Evolutionary conservation across 805 yeast genomes (phyloP).

Genomic region (Suhomyces pyralidae): DNA sequence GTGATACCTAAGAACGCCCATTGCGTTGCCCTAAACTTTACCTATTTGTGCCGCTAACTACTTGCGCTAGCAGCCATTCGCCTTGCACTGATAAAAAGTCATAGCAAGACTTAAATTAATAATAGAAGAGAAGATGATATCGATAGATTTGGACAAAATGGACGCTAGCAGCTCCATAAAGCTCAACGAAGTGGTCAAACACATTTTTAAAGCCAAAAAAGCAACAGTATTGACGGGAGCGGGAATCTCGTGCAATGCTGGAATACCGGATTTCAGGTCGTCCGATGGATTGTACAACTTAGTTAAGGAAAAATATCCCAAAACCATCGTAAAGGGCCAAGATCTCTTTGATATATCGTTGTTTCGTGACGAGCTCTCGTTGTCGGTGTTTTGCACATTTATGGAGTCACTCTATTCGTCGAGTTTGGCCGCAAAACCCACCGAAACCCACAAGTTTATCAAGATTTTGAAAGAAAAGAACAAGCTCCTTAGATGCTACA

Average conservation of each 20-base stretch:
- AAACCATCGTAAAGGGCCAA: conserved; percentile 70
- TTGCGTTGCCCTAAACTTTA: not conserved
- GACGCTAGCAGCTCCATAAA: conserved; percentile 20
- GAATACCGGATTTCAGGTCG: conserved; percentile 93
- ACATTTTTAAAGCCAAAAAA: conserved; percentile 51
- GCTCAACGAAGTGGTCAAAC: conserved; percentile 38
- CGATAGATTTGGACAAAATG: conserved; percentile 9
- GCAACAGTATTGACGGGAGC: conserved; percentile 87
- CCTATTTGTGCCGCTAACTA: not conserved
- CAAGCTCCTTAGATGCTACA: conserved; percentile 79
- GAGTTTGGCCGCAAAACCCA: conserved; percentile 68
- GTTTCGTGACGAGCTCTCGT: conserved; percentile 64
- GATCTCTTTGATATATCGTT: conserved; percentile 87
- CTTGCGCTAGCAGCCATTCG: not conserved
- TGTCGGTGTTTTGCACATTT: conserved; percentile 77
- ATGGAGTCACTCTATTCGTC: conserved; percentile 76
- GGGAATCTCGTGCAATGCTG: conserved; percentile 94
- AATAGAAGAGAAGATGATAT: conserved; percentile 5
- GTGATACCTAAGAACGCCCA: not conserved
- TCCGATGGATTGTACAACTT: conserved; percentile 76
- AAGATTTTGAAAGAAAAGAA: conserved; percentile 55
- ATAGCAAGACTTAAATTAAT: not conserved
- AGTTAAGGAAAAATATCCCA: conserved; percentile 62
- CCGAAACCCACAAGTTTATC: conserved; percentile 80
- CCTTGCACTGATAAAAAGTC: not conserved